Evolutionary conservation across 176 grass and related monocot species (phyloP).

Genomic region (Paspalum notatum): DNA sequence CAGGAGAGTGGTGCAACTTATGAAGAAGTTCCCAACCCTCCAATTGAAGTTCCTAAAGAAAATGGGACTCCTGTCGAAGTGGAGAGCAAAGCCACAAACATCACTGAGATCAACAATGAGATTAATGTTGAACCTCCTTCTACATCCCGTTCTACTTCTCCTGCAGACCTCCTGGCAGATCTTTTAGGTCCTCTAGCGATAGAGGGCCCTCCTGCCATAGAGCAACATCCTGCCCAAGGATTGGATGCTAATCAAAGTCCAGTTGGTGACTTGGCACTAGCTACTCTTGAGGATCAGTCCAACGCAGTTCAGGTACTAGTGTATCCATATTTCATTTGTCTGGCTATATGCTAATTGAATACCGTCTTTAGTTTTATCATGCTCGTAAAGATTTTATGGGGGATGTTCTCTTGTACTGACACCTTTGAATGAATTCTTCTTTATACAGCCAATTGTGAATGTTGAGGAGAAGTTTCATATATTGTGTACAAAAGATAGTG

Average conservation of each 20-base stretch:
- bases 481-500: conserved; percentile 94
- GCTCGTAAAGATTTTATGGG: not conserved
- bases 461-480: conserved; percentile 85
- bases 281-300: conserved; percentile 79
- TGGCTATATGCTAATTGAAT: not conserved
- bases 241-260: conserved; percentile 62
- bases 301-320: conserved; percentile 83
- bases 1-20: conserved; percentile 58
- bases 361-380: not conserved
- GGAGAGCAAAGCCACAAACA: conserved; percentile 36
- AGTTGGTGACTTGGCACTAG: conserved; percentile 81
- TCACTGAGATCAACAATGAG: conserved; percentile 40
- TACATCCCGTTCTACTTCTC: conserved; percentile 48
- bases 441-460: conserved; percentile 75
- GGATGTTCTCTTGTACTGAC: conserved; percentile 27
- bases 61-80: conserved; percentile 64
- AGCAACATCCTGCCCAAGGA: conserved; percentile 51
- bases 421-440: conserved; percentile 37
- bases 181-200: conserved; percentile 96
- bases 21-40: conserved; percentile 43
- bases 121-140: conserved; percentile 59
- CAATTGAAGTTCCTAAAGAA: conserved; percentile 53
- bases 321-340: conserved; percentile 9
- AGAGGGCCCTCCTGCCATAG: conserved; percentile 79
- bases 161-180: conserved; percentile 87